Base-by-base conservation (phyloP, 495 filamentous ascomycete species). In the Jackrogersella minutella region DNA sequence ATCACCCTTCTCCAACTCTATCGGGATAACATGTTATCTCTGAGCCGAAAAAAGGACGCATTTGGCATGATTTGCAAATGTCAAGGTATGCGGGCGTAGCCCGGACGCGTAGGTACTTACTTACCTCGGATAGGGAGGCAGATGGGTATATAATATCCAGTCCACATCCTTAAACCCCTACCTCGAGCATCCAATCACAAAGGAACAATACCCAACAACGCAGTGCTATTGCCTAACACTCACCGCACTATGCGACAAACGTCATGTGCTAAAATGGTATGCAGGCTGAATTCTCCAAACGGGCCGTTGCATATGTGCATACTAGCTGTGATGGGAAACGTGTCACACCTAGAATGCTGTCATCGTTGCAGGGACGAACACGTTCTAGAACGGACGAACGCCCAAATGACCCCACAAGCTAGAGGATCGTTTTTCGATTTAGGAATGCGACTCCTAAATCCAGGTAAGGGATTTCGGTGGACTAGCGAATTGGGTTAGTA, bases 301-400 rank as follows among this genome's bases (percentile, higher is more conserved):
- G n/a, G 24, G 13, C 24, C 14, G 2, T 28, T 39, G 33, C 21
- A 40, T 39, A 40, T 51, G 40, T 22, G 24, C 24, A 9, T 49
- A 49, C 36, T 44, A 43, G 19, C 21, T 7, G 33, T n/a, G 33
- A n/a, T 11, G 33, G n/a, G 14, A 8, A 22, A 58, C 17, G 54
- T 47, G 40, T 41, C 24, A 31, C 44, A 51, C 31, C 46, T 24
- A n/a, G n/a, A 43, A 52, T 24, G 36, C 22, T 17, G 34, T 28
- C 43, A 31, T 51, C 33, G 24, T 39, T 16, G 31, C 5, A 36
- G 21, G 7, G n/a, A 16, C 14, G 26, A 30, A 19, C 41, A 44
- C 56, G 56, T 50, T 59, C 56, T 59, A 59, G 56, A 59, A 50
- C 56, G 33, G 31, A 58, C 56, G 43, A n/a, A n/a, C n/a, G n/a